Evolutionary conservation across 2,329 filamentous ascomycete genomes (phyloP), one percentile per base, ranked within the genome.

Genomic region (Ophiobolus disseminans): DNA sequence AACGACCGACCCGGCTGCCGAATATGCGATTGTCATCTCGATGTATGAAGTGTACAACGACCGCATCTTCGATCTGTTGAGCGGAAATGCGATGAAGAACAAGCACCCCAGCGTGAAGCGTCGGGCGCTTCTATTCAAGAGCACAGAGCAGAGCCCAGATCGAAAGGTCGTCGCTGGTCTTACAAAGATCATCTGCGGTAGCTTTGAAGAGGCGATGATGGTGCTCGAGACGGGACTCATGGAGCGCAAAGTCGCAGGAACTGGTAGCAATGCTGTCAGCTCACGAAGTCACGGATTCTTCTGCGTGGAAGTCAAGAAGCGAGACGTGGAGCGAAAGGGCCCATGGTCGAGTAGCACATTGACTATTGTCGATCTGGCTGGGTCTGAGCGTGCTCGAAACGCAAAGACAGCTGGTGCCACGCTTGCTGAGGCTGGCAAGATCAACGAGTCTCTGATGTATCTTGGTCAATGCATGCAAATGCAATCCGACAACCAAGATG

Each of bases 1-100:
- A 0, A 80, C 84, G 0, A 78, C 85, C 38, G 88, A 92, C 53
- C 78, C 80, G 1, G 82, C 82, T 16, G 84, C 87, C 45, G 90
- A 96, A 60, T 97, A 97, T 62, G 88, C 89, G 4, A 86, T 99
- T 44, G 78, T 99, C 9, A 82, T 99, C 17, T 96, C 91, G 44
- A 99, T 99, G 92, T 97, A 97, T 73, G 94, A 99, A 73, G 93
- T 99, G 1, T 97, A 99, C 78, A 99, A 99, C 68, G 93, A 99
- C 75, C 87, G 92, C 26, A 97, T 99, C 58, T 97, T 95, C 70
- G 94, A 99, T 65, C 84, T 99, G 0, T 79, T 99, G 1, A 89
- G 88, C 0, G 79, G 81, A 0, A 81, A 83, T 2, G 74, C 79
- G 17, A 82, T 82, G 53, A 82, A 81, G 26, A 80, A 80, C 4